Percentiles rank a stretch among this genome's conserved stretches.
Conservation (phyloP, 2,329 filamentous ascomycete species). For the Sclerotinia subarctica region DNA sequence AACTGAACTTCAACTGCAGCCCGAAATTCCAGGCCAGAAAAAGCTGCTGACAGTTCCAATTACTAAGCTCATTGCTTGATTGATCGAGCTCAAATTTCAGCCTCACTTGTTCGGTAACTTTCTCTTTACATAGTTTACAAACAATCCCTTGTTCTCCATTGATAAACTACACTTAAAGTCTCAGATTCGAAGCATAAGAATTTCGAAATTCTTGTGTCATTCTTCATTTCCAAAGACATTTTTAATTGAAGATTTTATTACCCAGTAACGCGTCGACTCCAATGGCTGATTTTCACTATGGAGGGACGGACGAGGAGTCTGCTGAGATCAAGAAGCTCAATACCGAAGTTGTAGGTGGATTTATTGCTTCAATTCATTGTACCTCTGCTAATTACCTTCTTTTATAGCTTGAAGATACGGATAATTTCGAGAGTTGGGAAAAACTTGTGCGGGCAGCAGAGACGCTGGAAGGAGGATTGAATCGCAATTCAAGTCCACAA, state of each 20-base stretch:
- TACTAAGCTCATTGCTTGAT: neutral
- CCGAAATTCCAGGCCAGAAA: too few species aligned
- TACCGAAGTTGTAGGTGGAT: conserved; percentile 67
- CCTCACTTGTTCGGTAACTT: conserved; percentile 4
- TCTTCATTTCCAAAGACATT: neutral
- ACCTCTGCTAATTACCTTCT: conserved; percentile 23
- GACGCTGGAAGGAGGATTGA: conserved; percentile 84
- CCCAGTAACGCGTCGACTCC: conserved; percentile 20
- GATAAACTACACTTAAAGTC: neutral
- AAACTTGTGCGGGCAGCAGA: conserved; percentile 82
- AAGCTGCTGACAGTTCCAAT: conserved; percentile 1
- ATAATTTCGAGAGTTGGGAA: conserved; percentile 95
- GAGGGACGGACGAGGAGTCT: conserved; percentile 76
- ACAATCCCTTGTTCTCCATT: conserved; percentile 14
- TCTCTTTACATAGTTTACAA: neutral
- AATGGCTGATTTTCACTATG: conserved; percentile 74
- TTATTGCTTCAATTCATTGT: neutral
- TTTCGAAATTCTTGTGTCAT: neutral
- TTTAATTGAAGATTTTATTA: conserved; percentile 1
- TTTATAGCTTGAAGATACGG: conserved; percentile 56
- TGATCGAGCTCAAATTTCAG: conserved; percentile 11
- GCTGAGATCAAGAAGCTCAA: conserved; percentile 77
- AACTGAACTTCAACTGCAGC: too few species aligned
- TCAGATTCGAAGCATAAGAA: neutral
- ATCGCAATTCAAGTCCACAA: conserved; percentile 93